These are phyloP conservation scores for Plasmodium coatneyi DNA, from an alignment of 169 alveolate species.

Conservation along the genomic window DNA sequence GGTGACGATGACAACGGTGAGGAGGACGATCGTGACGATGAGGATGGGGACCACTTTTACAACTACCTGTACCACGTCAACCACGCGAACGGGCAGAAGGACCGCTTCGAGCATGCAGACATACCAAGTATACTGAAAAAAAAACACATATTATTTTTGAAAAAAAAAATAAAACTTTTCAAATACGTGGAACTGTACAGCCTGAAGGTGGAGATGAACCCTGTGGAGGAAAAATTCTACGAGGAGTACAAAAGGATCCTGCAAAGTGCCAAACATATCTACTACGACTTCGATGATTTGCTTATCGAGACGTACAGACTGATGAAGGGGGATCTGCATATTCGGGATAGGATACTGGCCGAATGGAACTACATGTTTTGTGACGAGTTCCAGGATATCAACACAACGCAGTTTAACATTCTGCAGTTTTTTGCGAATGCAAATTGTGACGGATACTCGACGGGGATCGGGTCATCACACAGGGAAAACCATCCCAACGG, in stretches of 20 bases:
- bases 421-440: slow-evolving; percentile 61
- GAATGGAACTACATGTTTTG: slow-evolving; percentile 81
- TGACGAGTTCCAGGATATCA: slow-evolving; percentile 88
- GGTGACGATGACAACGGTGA: neutral
- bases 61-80: slow-evolving; percentile 31
- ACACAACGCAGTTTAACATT: slow-evolving; percentile 80
- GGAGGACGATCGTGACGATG: neutral
- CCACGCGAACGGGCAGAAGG: neutral
- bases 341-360: slow-evolving; percentile 64
- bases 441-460: neutral
- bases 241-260: slow-evolving; percentile 66
- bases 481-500: neutral
- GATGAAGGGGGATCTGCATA: slow-evolving; percentile 57
- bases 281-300: slow-evolving; percentile 80
- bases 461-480: neutral
- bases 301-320: slow-evolving; percentile 72
- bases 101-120: neutral
- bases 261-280: slow-evolving; percentile 53
- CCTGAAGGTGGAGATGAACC: slow-evolving; percentile 40
- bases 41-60: slow-evolving; percentile 12
- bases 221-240: slow-evolving; percentile 34
- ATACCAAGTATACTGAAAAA: slow-evolving; percentile 15
- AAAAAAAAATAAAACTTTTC: slow-evolving; percentile 44
- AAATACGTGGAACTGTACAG: slow-evolving; percentile 41
- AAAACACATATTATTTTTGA: slow-evolving; percentile 45